Evolutionary conservation across 2,329 filamentous ascomycete species (phyloP).

Genomic region (Fusarium marasasianum): DNA sequence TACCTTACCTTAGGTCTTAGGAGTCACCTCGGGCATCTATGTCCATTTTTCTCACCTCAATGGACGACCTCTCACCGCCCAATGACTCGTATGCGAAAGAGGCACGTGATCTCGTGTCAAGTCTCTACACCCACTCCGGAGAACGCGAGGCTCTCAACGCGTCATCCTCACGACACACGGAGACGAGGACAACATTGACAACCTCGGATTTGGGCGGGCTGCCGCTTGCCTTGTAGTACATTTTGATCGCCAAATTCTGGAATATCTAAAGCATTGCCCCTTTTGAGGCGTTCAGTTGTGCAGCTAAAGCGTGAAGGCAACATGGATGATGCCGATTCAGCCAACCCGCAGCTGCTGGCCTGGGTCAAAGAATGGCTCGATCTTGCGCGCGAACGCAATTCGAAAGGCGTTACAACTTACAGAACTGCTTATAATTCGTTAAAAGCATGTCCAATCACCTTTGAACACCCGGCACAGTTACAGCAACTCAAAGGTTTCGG

Average conservation of each 20-base stretch:
- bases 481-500: constrained; percentile 79
- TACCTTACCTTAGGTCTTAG: background rate
- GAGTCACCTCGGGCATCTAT: background rate
- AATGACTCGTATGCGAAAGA: background rate
- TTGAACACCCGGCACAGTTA: constrained; percentile 77
- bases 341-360: constrained; percentile 75
- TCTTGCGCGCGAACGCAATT: constrained; percentile 72
- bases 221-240: background rate
- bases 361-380: constrained; percentile 86
- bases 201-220: background rate
- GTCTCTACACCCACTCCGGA: background rate
- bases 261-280: background rate
- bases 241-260: background rate
- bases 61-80: constrained; percentile 2
- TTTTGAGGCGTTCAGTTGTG: background rate
- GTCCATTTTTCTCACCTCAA: background rate
- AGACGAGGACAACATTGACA: background rate
- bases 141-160: constrained; percentile 16
- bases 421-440: constrained; percentile 81
- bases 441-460: constrained; percentile 75
- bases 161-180: constrained; percentile 1
- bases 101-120: constrained; percentile 41
- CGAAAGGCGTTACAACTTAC: constrained; percentile 77
- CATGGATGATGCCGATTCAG: constrained; percentile 57
- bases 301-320: background rate